These are phyloP conservation scores for Amanita jacksonii DNA, from an alignment of 768 basidiomycete species.

Conservation along the genomic window DNA sequence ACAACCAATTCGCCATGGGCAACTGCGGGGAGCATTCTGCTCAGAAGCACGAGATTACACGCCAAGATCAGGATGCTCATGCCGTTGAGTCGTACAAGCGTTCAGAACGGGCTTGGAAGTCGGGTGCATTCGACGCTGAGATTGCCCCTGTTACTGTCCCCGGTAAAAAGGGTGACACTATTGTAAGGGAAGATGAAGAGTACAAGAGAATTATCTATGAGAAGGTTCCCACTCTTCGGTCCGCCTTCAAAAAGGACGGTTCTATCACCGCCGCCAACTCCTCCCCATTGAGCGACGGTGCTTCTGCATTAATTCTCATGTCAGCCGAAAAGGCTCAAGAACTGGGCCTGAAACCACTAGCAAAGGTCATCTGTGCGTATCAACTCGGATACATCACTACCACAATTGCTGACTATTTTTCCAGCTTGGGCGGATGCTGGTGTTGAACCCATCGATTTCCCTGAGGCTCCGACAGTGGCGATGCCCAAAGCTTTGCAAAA, in stretches of 20 bases:
- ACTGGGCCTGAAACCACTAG: constrained; percentile 86
- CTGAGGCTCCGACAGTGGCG: constrained; percentile 86
- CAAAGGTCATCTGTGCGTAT: constrained; percentile 82
- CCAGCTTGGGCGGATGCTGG: constrained; percentile 95
- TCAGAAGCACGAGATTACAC: constrained; percentile 70
- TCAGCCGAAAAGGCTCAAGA: constrained; percentile 89
- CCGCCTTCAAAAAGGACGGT: constrained; percentile 85
- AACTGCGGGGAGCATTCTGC: constrained; percentile 90
- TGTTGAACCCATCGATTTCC: constrained; percentile 96
- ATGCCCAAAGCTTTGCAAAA: constrained; percentile 81
- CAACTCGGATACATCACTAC: constrained; percentile 6
- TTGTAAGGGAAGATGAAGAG: constrained; percentile 93
- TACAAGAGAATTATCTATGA: constrained; percentile 95
- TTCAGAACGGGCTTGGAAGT: constrained; percentile 84
- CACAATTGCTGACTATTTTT: constrained; percentile 10
- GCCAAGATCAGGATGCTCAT: constrained; percentile 84
- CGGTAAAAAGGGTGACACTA: constrained; percentile 87
- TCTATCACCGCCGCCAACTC: constrained; percentile 96
- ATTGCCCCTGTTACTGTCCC: constrained; percentile 85
- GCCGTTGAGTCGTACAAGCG: constrained; percentile 94
- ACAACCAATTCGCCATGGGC: constrained; percentile 98
- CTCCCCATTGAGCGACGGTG: constrained; percentile 91
- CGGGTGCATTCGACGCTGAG: constrained; percentile 78
- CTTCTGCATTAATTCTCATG: constrained; percentile 91
- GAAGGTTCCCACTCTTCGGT: constrained; percentile 81